Evolutionary conservation across 257 asterid genomes (phyloP).

Genomic region (Solanum dulcamara): DNA sequence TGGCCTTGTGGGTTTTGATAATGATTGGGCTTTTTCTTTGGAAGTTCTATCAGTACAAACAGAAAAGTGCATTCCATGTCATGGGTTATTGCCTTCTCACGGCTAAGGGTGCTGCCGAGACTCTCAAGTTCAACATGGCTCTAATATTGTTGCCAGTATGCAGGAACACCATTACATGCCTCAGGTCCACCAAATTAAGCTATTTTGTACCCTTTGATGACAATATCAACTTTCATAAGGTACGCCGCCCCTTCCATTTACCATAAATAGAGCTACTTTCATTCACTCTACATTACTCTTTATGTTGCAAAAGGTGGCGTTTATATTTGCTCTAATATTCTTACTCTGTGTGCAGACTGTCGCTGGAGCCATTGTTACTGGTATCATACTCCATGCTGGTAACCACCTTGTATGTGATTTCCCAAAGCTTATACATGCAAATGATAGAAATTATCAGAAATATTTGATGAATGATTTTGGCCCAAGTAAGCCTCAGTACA

Average conservation of each 20-base stretch:
- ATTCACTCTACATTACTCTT: too few species aligned
- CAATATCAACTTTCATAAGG: conserved; percentile 96
- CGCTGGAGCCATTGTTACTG: conserved; percentile 80
- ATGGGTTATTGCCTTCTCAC: conserved; percentile 92
- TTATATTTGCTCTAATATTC: not conserved
- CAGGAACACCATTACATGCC: conserved; percentile 85
- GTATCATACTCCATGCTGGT: conserved; percentile 89
- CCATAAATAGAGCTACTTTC: too few species aligned
- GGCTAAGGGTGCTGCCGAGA: conserved; percentile 97
- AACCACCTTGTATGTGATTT: conserved; percentile 95
- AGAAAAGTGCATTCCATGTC: conserved; percentile 51
- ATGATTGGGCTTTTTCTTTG: conserved; percentile 78
- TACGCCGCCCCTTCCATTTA: conserved; percentile 14
- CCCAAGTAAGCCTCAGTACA: conserved; percentile 34
- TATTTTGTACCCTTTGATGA: conserved; percentile 77
- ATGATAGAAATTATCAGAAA: conserved; percentile 19
- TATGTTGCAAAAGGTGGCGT: too few species aligned
- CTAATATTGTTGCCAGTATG: conserved; percentile 84
- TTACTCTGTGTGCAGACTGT: conserved; percentile 45
- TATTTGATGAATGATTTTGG: conserved; percentile 52
- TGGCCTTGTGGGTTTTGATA: conserved; percentile 49
- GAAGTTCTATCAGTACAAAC: conserved; percentile 72
- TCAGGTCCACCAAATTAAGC: conserved; percentile 69
- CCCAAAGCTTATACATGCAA: conserved; percentile 56
- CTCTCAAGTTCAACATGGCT: conserved; percentile 90